Evolutionary conservation across 1,284 basidiomycete species (phyloP).

Genomic region (Fomitopsis palustris): DNA sequence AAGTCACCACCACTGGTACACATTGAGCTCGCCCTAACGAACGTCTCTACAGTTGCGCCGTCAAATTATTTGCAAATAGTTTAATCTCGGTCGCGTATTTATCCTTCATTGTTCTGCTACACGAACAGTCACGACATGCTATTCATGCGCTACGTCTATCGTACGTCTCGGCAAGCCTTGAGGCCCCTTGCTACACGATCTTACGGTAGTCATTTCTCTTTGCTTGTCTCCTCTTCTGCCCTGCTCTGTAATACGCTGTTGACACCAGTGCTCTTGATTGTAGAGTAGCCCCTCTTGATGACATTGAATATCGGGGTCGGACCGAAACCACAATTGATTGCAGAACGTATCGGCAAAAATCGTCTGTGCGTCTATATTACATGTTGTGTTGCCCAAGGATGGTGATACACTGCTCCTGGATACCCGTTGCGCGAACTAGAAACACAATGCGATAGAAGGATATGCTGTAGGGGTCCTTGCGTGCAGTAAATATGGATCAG

Average conservation of each 20-base stretch:
- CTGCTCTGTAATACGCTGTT: slow-evolving; percentile 3
- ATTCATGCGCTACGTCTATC: slow-evolving; percentile 4
- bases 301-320: not conserved
- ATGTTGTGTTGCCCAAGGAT: slow-evolving; percentile 14
- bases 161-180: slow-evolving; percentile 1
- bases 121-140: slow-evolving; percentile 21
- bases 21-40: slow-evolving; percentile 8
- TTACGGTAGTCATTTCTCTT: not conserved
- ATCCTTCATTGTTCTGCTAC: slow-evolving; percentile 1
- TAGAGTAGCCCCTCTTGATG: not conserved
- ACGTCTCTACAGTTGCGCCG: slow-evolving; percentile 56
- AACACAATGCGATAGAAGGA: slow-evolving; percentile 1
- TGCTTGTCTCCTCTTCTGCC: not conserved
- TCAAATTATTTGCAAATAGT: slow-evolving; percentile 81
- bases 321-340: not conserved
- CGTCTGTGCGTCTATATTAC: not conserved
- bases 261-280: slow-evolving; percentile 2
- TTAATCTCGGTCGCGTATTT: slow-evolving; percentile 24
- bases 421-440: not conserved
- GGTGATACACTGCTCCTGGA: slow-evolving; percentile 19
- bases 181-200: not conserved
- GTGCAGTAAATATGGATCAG: not conserved
- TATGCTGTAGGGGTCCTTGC: not conserved
- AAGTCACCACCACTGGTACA: slow-evolving; percentile 29
- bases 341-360: not conserved